Base-by-base conservation (phyloP, 2,329 filamentous ascomycete genomes). In the Xylaria sp. region DNA sequence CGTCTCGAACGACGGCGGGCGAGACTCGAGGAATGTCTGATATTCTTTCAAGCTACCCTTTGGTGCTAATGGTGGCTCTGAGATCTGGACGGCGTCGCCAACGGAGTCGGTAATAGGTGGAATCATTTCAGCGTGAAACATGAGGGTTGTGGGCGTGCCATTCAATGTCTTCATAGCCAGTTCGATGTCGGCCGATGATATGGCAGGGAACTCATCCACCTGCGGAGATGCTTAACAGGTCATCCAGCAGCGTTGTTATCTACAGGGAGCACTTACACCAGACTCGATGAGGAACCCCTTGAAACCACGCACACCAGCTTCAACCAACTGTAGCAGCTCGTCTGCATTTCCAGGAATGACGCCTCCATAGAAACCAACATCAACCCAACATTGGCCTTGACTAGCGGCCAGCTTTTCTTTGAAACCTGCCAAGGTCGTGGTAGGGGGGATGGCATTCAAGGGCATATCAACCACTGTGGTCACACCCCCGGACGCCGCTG, bases 71-170 rank as follows among this genome's bases (percentile, higher is more conserved):
- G 93, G 92, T 20, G 93, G 88, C 6, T 87, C 84, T 0, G 92
- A 92, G 31, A 82, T 81, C 75, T 93, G 91, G 4, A 93, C 89
- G 31, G 89, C 89, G 78, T 96, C 93, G 62, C 92, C 92, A 2
- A 94, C 92, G 0, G 93, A 94, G 73, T 89, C 88, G 59, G 92
- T 83, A 73, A 94, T 92, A 20, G 93, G 93, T n/a, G 95, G 94
- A 13, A 97, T 90, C 94, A 97, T 98, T 81, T 99, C 96, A 65
- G 96, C 96, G 78, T 99, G 96, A 83, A 99, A 99, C 95, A 99
- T 98, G 75, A 98, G 89, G 0, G 94, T 97, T 2, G 96, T 98
- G 20, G 93, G 87, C 63, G 90, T 87, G 74, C 93, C 89, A 69
- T 92, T 92, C 69, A 99, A 87, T 56, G 91, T 92, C 36, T 85